Evolutionary conservation across 1,284 basidiomycete genomes (phyloP).

Genomic region (Vanrija sp.): DNA sequence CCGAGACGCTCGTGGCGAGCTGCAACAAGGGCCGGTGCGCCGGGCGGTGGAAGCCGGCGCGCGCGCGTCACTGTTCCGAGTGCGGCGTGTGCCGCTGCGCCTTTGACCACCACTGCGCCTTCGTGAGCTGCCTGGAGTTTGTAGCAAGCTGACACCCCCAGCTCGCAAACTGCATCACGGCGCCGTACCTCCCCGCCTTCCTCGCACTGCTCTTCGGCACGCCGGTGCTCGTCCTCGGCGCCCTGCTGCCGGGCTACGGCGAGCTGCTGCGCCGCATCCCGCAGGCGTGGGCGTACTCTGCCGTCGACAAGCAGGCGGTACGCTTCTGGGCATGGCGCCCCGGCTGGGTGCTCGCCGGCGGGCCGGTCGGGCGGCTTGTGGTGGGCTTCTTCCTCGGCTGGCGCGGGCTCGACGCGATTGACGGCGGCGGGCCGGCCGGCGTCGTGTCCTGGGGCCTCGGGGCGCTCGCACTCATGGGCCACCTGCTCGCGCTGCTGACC

Average conservation of each 20-base stretch:
- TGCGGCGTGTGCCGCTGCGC: constrained; percentile 41
- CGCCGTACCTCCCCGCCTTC: constrained; percentile 36
- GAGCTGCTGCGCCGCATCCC: constrained; percentile 13
- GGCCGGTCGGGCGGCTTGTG: constrained; percentile 33
- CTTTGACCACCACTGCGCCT: constrained; percentile 45
- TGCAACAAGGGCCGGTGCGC: constrained; percentile 1
- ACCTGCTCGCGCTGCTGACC: constrained; percentile 27
- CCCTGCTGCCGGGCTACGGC: constrained; percentile 17
- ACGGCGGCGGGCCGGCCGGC: constrained; percentile 5
- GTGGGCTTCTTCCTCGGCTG: constrained; percentile 34
- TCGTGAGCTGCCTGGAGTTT: constrained; percentile 22
- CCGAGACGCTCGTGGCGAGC: not conserved
- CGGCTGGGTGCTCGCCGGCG: constrained; percentile 38
- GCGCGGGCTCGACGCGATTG: constrained; percentile 28
- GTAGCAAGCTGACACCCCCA: constrained; percentile 8
- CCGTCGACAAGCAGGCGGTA: constrained; percentile 1
- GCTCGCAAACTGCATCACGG: constrained; percentile 46
- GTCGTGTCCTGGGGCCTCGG: constrained; percentile 20
- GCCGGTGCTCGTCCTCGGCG: constrained; percentile 23
- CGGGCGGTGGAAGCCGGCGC: constrained; percentile 40
- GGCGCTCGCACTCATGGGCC: constrained; percentile 21
- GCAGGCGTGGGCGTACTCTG: constrained; percentile 19
- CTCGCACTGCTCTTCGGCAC: constrained; percentile 28
- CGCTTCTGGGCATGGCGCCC: constrained; percentile 34
- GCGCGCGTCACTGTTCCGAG: constrained; percentile 42